Conservation (phyloP, 1,139 yeast species). For the Citeromyces siamensis region DNA sequence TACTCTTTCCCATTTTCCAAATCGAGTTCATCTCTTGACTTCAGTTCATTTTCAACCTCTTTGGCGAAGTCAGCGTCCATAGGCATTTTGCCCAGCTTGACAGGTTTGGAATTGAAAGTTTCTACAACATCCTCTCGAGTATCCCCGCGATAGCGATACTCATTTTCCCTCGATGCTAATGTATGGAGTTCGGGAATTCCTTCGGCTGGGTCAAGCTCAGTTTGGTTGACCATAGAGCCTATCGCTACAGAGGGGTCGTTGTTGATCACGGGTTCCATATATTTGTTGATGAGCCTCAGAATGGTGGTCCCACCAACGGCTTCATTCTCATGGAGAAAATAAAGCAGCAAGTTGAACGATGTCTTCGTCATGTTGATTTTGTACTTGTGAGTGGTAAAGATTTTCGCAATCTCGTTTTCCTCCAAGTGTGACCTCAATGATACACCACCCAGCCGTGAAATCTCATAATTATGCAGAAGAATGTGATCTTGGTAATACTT, state of each 20-base stretch:
- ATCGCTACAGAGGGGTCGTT: conserved; percentile 25
- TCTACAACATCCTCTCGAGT: conserved; percentile 9
- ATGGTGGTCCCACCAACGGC: conserved; percentile 85
- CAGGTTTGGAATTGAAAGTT: conserved; percentile 52
- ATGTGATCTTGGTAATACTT: conserved; percentile 64
- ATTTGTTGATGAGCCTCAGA: conserved; percentile 77
- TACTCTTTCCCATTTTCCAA: conserved; percentile 11
- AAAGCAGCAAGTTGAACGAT: conserved; percentile 69
- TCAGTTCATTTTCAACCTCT: conserved; percentile 77
- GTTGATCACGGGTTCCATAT: conserved; percentile 56
- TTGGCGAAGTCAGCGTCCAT: conserved; percentile 73
- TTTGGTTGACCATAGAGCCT: conserved; percentile 10
- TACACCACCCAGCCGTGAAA: conserved; percentile 58
- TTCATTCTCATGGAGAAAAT: conserved; percentile 86
- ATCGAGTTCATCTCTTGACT: conserved; percentile 53
- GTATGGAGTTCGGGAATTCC: conserved; percentile 22
- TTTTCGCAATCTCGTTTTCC: conserved; percentile 73
- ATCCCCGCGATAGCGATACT: conserved; percentile 7
- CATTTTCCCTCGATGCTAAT: conserved; percentile 12
- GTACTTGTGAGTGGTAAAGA: conserved; percentile 65
- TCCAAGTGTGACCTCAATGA: conserved; percentile 70
- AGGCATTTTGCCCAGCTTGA: conserved; percentile 75
- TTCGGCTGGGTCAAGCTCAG: conserved; percentile 24
- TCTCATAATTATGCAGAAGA: conserved; percentile 68
- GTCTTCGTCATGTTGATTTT: conserved; percentile 71